Conservation (phyloP, 805 yeast species). For the Nakazawaea ambrosiae region DNA sequence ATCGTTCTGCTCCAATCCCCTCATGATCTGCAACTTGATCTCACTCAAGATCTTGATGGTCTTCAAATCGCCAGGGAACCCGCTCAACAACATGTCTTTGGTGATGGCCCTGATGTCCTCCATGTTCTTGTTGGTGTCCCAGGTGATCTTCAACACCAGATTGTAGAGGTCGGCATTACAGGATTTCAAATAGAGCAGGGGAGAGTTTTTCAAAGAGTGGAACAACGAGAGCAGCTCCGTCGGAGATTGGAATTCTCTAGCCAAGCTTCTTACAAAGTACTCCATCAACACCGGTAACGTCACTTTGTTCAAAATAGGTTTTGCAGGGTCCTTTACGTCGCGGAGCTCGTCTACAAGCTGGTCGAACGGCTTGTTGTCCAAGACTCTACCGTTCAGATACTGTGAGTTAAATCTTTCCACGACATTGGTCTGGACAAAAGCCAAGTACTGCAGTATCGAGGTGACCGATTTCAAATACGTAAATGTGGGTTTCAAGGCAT, state of each 20-base stretch:
- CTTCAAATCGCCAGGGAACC: slow-evolving; percentile 9
- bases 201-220: slow-evolving; percentile 4
- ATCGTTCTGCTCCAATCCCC: not conserved
- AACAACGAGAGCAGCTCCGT: slow-evolving; percentile 8
- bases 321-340: not conserved
- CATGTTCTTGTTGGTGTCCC: slow-evolving; percentile 6
- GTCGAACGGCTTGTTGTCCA: slow-evolving; percentile 1
- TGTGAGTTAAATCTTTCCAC: slow-evolving; percentile 1
- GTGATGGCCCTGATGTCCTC: slow-evolving; percentile 1
- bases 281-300: slow-evolving; percentile 9
- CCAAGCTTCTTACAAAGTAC: slow-evolving; percentile 1
- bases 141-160: slow-evolving; percentile 1
- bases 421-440: not conserved
- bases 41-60: slow-evolving; percentile 5
- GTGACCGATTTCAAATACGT: not conserved
- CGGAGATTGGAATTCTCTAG: slow-evolving; percentile 1
- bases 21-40: slow-evolving; percentile 7
- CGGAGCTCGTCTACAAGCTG: not conserved
- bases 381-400: not conserved
- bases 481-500: slow-evolving; percentile 4
- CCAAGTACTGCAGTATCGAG: not conserved
- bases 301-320: slow-evolving; percentile 4
- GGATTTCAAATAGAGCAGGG: slow-evolving; percentile 3
- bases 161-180: slow-evolving; percentile 11
- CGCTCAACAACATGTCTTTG: slow-evolving; percentile 11